Base-by-base conservation (phyloP, 2,329 filamentous ascomycete species). In the Colletotrichum sidae region DNA sequence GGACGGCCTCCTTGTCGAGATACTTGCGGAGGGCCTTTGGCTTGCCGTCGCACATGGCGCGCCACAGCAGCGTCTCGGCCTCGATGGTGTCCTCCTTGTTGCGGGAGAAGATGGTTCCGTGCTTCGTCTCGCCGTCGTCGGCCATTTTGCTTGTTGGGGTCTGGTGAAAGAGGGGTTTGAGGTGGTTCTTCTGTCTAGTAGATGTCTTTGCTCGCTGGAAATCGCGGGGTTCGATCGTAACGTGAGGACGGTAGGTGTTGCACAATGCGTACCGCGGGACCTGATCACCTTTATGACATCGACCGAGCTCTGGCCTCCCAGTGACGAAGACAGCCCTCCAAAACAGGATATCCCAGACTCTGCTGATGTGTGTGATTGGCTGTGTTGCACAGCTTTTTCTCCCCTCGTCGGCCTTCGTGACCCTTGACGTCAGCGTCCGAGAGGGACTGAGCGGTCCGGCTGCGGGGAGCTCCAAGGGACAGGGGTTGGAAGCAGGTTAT, bases 81-180 rank as follows among this genome's bases (percentile, higher is more conserved):
- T 77, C 75, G 68, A 76, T 70, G 6, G 75, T 75, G 66, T 75
- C 74, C 38, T 76, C 74, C 64, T 72, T 75, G 72, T 77, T 77
- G 70, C 75, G 75, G 69, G 69, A 63, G 69, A 68, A 71, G 70
- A 77, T 77, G 47, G 70, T 68, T 37, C 63, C 63, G 25, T 44
- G 42, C 33, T 60, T 65, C 1, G 57, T 9, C 52, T 53, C 59
- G 17, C 55, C 47, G 6, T 66, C 63, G 58, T 63, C 63, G 57
- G 51, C 52, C 63, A 66, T 66, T 12, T 25, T 63, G 8, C 25
- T 25, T 25, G 4, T 25, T 5, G 4, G 25, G 41, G 9, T 17
- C 35, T 34, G 34, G 15, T 60, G 17, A 25, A 34, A 33, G 11
- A 10, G 10, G 12, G 34, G 2, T 39, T 45, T 10, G 0, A 25